Percentiles rank a stretch among this genome's conserved stretches.
These are phyloP conservation scores for Apiotrichum siamense DNA, from an alignment of 1,284 basidiomycete genomes.

Conservation along the genomic window DNA sequence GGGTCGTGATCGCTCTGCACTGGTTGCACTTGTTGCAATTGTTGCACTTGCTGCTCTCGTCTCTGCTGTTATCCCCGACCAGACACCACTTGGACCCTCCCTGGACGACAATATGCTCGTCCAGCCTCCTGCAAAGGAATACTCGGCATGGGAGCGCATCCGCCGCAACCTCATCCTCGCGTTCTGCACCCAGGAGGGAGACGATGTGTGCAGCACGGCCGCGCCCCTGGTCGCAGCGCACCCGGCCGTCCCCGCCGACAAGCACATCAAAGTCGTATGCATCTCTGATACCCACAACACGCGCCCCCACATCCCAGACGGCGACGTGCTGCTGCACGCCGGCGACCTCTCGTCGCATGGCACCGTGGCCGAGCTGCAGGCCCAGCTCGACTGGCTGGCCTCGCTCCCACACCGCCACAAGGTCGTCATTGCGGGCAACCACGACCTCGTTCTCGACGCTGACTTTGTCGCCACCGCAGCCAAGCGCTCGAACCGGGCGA, in stretches of 20 bases:
- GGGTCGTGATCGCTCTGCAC: no score
- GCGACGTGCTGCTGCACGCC: slow-evolving; percentile 4
- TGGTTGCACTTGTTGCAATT: no score
- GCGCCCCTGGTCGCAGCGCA: no score
- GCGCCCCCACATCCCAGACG: background rate
- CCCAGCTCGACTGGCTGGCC: slow-evolving; percentile 4
- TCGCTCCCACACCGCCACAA: slow-evolving; percentile 7
- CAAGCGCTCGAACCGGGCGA: background rate
- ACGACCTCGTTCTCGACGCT: slow-evolving; percentile 1
- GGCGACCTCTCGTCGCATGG: background rate
- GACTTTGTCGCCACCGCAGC: background rate
- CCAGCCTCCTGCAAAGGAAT: background rate
- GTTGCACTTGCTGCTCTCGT: no score
- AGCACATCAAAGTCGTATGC: background rate
- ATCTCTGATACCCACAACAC: slow-evolving; percentile 4
- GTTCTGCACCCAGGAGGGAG: background rate
- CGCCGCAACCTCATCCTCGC: background rate
- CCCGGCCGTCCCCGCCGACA: no score
- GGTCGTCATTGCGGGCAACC: slow-evolving; percentile 4
- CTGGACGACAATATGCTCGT: background rate
- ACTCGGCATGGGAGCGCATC: background rate
- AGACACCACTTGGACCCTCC: no score
- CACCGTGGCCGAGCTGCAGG: background rate
- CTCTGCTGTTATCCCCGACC: no score
- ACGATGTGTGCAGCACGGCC: no score